Base-by-base conservation (phyloP, 2,329 filamentous ascomycete genomes). In the Bipolaris bicolor region DNA sequence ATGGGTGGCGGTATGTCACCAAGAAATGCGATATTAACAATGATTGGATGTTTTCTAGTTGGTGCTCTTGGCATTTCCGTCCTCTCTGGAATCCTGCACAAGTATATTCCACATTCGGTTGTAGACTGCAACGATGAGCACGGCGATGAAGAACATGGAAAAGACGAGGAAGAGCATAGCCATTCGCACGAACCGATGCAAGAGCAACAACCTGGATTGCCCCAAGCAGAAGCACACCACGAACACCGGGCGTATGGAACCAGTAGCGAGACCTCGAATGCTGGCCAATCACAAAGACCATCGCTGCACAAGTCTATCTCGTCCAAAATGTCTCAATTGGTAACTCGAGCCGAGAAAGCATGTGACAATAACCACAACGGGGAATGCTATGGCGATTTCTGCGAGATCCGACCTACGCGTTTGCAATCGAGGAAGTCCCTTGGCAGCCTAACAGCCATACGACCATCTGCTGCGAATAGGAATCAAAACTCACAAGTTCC, bases 91-190 rank as follows among this genome's bases (percentile, higher is more conserved):
- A 73, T 92, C 24, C 79, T 93, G 54, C 91, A 95, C 70, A 84
- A 83, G 34, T 86, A 87, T 64, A 87, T 93, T 71, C 90, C 91
- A 6, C 90, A 90, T 16, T 89, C 92, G 65, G 88, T 92, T 5
- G 90, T 93, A 52, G 89, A 91, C 71, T 95, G 91, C 76, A 89
- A 91, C 61, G 90, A 92, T 69, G 85, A 82, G 43, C 90, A 93
- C 68, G 82, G 85, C 11, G 87, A 87, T 18, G 78, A 82, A 59
- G 76, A 76, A 53, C 69, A 75, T 50, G 71, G 72, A 5, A 75
- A 73, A 29, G 63, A 56, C n/a, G 64, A 63, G n/a, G 63, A 64
- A 41, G 60, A 69, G 37, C 54, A 53, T 3, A 59, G 40, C 5
- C 62, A 68, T 15, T 33, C 48, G 7, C 64, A 70, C 41, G 55